Evolutionary conservation across 345 rosid genomes (phyloP).

Genomic region (Eucalyptus sp.): DNA sequence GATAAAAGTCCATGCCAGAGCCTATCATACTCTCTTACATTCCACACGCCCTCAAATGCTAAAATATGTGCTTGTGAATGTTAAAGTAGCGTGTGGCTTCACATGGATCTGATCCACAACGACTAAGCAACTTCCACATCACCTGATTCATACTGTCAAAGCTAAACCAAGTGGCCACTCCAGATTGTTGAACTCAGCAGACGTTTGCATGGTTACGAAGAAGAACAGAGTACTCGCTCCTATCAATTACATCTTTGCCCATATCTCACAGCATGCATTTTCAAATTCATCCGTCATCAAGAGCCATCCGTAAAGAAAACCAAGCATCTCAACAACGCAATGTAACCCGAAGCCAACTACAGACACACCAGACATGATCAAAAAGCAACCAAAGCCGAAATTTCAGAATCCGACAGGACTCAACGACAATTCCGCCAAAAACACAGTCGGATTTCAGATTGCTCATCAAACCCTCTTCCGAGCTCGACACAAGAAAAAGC

Average conservation of each 20-base stretch:
- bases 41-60: neutral
- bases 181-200: neutral
- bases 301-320: neutral
- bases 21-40: neutral
- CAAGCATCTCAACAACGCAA: neutral
- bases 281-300: neutral
- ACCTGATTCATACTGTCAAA: neutral
- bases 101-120: neutral
- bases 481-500: neutral
- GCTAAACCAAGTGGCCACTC: neutral
- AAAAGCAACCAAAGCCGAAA: neutral
- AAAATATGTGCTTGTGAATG: neutral
- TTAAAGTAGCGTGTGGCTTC: neutral
- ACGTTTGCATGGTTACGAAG: neutral
- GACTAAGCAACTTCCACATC: neutral
- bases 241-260: neutral
- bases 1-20: neutral
- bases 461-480: neutral
- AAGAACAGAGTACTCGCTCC: neutral
- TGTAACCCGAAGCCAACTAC: neutral
- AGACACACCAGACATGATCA: neutral
- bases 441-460: neutral
- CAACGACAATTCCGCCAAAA: neutral
- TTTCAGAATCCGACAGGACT: neutral
- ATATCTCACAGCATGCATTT: neutral